A percentile compares a stretch with the other conserved stretches of the same genome.
Evolutionary conservation across 495 filamentous ascomycete genomes (phyloP).

Genomic region (Trichoderma virens): DNA sequence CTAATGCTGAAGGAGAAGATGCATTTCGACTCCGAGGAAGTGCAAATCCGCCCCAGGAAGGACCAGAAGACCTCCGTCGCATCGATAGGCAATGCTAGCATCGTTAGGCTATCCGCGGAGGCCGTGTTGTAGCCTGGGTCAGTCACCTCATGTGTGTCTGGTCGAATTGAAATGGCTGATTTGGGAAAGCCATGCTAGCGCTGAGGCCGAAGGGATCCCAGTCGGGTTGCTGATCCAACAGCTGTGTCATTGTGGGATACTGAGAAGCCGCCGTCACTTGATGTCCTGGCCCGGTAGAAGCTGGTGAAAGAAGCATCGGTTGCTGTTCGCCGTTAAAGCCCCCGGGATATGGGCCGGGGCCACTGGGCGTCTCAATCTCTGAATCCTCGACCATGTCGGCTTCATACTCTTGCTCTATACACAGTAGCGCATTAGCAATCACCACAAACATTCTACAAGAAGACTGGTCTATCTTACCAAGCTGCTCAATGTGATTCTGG

Average conservation of each 20-base stretch:
- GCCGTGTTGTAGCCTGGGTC: not conserved
- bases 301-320: conserved; percentile 17
- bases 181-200: conserved; percentile 91
- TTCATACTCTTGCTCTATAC: conserved; percentile 99
- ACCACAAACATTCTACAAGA: too few relatives aligned
- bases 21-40: not conserved
- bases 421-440: not conserved
- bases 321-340: conserved; percentile 29
- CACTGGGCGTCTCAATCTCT: conserved; percentile 58
- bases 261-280: conserved; percentile 4
- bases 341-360: conserved; percentile 55
- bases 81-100: not conserved
- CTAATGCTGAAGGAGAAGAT: not conserved
- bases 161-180: conserved; percentile 71
- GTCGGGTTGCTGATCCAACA: conserved; percentile 70
- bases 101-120: not conserved
- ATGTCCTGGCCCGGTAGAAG: conserved; percentile 10
- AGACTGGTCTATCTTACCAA: conserved; percentile 71
- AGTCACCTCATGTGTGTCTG: conserved; percentile 15
- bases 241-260: conserved; percentile 54
- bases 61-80: not conserved
- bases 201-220: conserved; percentile 85
- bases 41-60: not conserved
- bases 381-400: conserved; percentile 89
- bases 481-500: conserved; percentile 91